A percentile compares a stretch with the other conserved stretches of the same genome.
These are phyloP conservation scores for Lachancea waltii DNA, from an alignment of 805 yeast genomes.

Conservation along the genomic window DNA sequence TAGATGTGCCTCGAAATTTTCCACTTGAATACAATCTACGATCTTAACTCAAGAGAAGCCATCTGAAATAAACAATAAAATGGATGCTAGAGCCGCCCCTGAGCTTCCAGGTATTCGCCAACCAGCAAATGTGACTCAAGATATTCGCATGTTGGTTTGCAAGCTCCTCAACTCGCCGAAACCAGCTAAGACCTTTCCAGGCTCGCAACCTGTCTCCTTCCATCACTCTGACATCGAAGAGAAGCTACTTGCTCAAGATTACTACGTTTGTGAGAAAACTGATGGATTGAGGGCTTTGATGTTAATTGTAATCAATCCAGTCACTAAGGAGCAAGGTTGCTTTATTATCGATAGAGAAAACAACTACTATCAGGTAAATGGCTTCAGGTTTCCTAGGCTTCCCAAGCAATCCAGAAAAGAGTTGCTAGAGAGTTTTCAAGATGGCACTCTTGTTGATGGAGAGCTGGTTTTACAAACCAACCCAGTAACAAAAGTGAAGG, in stretches of 20 bases:
- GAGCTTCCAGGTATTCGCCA: constrained; percentile 79
- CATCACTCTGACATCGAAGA: constrained; percentile 62
- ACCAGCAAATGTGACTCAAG: constrained; percentile 63
- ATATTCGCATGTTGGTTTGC: constrained; percentile 62
- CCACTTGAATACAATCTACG: neutral
- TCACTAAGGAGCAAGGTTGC: constrained; percentile 77
- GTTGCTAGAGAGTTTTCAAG: constrained; percentile 50
- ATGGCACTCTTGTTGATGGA: constrained; percentile 89
- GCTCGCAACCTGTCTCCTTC: constrained; percentile 94
- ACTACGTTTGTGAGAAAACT: constrained; percentile 90
- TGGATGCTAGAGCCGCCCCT: constrained; percentile 44
- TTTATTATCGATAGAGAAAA: constrained; percentile 85
- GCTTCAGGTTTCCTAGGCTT: constrained; percentile 71
- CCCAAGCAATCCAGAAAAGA: constrained; percentile 31
- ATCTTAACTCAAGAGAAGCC: neutral
- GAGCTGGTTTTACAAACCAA: constrained; percentile 74
- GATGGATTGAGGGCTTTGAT: constrained; percentile 88
- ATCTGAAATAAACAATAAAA: neutral
- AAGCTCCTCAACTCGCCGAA: constrained; percentile 50
- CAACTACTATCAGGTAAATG: constrained; percentile 74
- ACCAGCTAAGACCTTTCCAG: constrained; percentile 56
- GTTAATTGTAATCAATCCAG: constrained; percentile 54
- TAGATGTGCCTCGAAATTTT: neutral
- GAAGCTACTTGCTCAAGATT: constrained; percentile 63
- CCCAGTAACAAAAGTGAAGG: constrained; percentile 49